These are phyloP conservation scores for Amanita phalloides DNA, from an alignment of 768 basidiomycete species.

Conservation along the genomic window DNA sequence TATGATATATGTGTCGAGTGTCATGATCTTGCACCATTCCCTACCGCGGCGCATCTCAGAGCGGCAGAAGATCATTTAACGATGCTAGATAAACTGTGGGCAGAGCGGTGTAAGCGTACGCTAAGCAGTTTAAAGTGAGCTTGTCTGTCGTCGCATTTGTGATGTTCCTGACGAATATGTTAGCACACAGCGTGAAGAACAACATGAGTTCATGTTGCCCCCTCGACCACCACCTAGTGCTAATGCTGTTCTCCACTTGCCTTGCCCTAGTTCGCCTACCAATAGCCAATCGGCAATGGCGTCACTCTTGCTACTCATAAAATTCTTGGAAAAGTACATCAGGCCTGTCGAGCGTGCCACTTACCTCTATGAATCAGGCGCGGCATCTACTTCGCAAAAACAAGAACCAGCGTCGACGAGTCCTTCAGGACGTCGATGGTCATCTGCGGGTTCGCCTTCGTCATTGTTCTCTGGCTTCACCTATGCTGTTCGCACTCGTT, in stretches of 20 bases:
- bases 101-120: constrained; percentile 25
- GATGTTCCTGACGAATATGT: neutral
- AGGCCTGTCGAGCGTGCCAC: constrained; percentile 25
- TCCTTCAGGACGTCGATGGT: constrained; percentile 26
- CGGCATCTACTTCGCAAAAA: neutral
- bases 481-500: constrained; percentile 18
- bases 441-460: constrained; percentile 22
- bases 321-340: constrained; percentile 59
- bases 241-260: constrained; percentile 60
- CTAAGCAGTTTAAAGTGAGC: constrained; percentile 14
- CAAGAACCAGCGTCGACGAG: constrained; percentile 7
- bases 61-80: constrained; percentile 69
- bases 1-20: constrained; percentile 87
- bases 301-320: constrained; percentile 49
- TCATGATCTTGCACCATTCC: constrained; percentile 71
- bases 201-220: constrained; percentile 22
- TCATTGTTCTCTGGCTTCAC: constrained; percentile 10
- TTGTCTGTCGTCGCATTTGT: neutral
- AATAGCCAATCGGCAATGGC: constrained; percentile 43
- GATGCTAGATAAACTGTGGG: constrained; percentile 60
- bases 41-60: constrained; percentile 51
- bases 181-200: constrained; percentile 5
- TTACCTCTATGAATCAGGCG: constrained; percentile 6
- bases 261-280: constrained; percentile 61
- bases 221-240: constrained; percentile 64